Evolutionary conservation across 2,329 filamentous ascomycete genomes (phyloP), one percentile per base, ranked within the genome.

Genomic region (Daldinia sp.): DNA sequence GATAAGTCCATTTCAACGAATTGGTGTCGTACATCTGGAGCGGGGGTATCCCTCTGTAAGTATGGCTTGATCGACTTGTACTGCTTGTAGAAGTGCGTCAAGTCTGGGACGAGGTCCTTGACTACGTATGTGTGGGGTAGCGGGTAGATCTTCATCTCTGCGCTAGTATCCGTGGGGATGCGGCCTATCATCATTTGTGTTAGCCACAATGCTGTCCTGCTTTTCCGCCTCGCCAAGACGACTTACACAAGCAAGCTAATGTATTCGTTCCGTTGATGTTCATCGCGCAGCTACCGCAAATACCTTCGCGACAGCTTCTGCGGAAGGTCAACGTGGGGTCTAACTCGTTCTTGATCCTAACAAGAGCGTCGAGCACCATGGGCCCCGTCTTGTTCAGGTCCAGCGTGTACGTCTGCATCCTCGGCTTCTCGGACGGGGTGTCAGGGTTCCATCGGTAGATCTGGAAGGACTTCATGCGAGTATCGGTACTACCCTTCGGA

Each of bases 51-150:
- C 75, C 93, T 88, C 84, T 98, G 95, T 55, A 99, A 89, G 79
- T 97, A 99, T 41, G 95, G 95, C 89, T 98, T 96, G 82, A 99
- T 97, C 13, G 94, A 97, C 83, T 97, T 97, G 88, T 99, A 99
- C 85, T 99, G 95, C 87, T 98, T 98, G 88, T 99, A 99, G 84
- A 99, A 98, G 76, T 95, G 91, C 67, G 95, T 99, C 83, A 99
- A 84, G 78, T 99, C 95, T 62, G 95, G 94, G 30, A 99, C 95
- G 67, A 99, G 88, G 78, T 99, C 95, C 88, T 98, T 99, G 82
- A 99, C 94, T 72, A 99, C 92, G 81, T 97, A 99, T 80, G 94
- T 97, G 83, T 99, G 95, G 73, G 95, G 95, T 71, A 99, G 87
- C 64, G 95, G 95, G 84, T 99, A 99, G 80, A 99, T 94, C 83